Percentiles rank a stretch among this genome's conserved stretches.
phyloP scores from a whole-genome alignment of 208 protist genomes.

The Leishmania amazonensis region DNA sequence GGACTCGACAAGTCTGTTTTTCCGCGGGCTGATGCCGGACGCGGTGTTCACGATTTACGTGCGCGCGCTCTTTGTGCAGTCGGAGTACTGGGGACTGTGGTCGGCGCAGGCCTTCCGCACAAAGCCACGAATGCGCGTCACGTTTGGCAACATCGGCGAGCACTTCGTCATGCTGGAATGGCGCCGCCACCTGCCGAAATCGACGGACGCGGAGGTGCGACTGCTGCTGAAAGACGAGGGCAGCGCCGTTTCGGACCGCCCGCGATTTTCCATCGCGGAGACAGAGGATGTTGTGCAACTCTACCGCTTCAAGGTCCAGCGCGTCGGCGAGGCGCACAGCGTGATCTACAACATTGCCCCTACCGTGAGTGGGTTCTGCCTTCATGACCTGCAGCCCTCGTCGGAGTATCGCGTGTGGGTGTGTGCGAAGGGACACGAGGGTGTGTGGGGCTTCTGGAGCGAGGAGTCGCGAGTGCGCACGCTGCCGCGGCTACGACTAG shows the following conservation, averaged over 20 bases:
- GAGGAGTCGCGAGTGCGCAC: slow-evolving; percentile 90
- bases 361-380: slow-evolving; percentile 79
- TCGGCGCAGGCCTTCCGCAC: slow-evolving; percentile 82
- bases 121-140: slow-evolving; percentile 76
- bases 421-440: slow-evolving; percentile 83
- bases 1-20: slow-evolving; percentile 77
- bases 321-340: slow-evolving; percentile 58
- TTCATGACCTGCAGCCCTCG: slow-evolving; percentile 78
- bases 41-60: slow-evolving; percentile 86
- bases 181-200: slow-evolving; percentile 78
- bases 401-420: slow-evolving; percentile 92
- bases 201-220: slow-evolving; percentile 28
- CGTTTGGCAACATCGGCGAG: slow-evolving; percentile 91
- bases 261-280: slow-evolving; percentile 43
- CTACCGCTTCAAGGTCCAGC: slow-evolving; percentile 88
- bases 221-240: slow-evolving; percentile 14
- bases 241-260: not conserved
- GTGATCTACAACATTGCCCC: slow-evolving; percentile 85
- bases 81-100: slow-evolving; percentile 89
- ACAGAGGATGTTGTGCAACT: slow-evolving; percentile 82
- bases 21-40: slow-evolving; percentile 88
- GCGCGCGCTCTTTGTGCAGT: slow-evolving; percentile 72
- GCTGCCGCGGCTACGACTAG: slow-evolving; percentile 84
- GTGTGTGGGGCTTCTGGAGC: slow-evolving; percentile 92
- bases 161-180: slow-evolving; percentile 93